A percentile compares a stretch with the other conserved stretches of the same genome.
Conservation (phyloP, 106 monocot genomes). For the Dioscorea alata region DNA sequence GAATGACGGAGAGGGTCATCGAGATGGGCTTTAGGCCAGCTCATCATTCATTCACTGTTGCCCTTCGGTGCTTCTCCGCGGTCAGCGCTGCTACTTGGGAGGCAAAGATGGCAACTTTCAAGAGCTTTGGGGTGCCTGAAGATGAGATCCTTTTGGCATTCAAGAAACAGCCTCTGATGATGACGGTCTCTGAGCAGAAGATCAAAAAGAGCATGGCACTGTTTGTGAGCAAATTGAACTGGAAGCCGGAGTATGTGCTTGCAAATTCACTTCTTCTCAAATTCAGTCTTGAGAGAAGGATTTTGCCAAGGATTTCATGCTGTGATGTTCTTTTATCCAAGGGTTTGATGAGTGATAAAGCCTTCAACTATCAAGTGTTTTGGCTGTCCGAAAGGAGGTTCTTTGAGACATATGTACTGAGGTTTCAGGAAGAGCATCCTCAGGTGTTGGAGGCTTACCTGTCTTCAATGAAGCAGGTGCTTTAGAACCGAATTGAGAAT, state of each 20-base stretch:
- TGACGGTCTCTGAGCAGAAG: conserved; percentile 1
- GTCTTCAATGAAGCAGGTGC: no score
- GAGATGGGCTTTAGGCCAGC: background rate
- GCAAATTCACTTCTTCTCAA: background rate
- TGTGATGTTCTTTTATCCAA: conserved; percentile 10
- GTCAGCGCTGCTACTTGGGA: background rate
- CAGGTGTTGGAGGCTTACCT: conserved; percentile 6
- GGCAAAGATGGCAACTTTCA: background rate
- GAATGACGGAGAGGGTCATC: background rate
- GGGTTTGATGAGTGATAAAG: background rate
- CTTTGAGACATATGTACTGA: conserved; percentile 9
- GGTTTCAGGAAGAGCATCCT: conserved; percentile 6
- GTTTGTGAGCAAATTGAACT: background rate
- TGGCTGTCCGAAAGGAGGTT: conserved; percentile 1
- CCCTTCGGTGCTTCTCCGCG: background rate
- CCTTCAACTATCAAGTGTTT: background rate
- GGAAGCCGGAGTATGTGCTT: background rate
- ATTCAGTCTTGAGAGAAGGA: conserved; percentile 14
- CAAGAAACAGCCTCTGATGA: background rate
- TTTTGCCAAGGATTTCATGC: conserved; percentile 7
- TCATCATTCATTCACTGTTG: background rate
- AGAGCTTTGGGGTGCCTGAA: conserved; percentile 4
- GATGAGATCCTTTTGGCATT: background rate
- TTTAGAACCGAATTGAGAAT: no score
- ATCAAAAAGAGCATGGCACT: background rate